These are phyloP conservation scores for Cicer judaicum DNA, from an alignment of 306 rosid genomes.

Conservation along the genomic window DNA sequence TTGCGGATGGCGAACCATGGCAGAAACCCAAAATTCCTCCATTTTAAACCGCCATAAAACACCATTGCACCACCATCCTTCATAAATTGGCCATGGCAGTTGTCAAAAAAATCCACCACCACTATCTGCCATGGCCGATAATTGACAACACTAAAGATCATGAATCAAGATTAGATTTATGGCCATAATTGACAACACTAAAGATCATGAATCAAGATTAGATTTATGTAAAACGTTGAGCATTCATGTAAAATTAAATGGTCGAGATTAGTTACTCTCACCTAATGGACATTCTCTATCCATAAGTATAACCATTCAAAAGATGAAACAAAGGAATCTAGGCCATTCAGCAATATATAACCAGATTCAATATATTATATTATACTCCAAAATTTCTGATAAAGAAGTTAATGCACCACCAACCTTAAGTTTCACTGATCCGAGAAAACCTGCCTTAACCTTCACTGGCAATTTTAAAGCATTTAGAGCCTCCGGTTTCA, in stretches of 20 bases:
- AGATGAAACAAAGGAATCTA: conserved; percentile 12
- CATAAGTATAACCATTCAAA: conserved; percentile 12
- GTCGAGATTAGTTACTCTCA: conserved; percentile 4
- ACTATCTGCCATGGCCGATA: too few relatives aligned
- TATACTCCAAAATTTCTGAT: conserved; percentile 19
- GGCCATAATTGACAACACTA: too few relatives aligned
- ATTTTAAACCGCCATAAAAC: too few relatives aligned
- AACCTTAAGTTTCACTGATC: conserved; percentile 98
- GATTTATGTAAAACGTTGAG: conserved; percentile 11
- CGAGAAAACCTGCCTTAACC: conserved; percentile 99
- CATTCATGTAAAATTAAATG: conserved; percentile 27
- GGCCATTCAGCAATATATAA: conserved; percentile 11
- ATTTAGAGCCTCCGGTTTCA: conserved; percentile 98
- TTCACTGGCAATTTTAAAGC: conserved; percentile 94
- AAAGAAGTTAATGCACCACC: conserved; percentile 36
- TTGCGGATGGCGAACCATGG: too few relatives aligned
- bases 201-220: conserved; percentile 25
- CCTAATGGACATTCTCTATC: conserved; percentile 5
- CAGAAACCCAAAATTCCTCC: too few relatives aligned
- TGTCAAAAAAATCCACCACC: too few relatives aligned
- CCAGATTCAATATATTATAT: conserved; percentile 34
- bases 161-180: conserved; percentile 22
- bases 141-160: background rate
- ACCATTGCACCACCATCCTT: too few relatives aligned
- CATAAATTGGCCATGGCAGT: too few relatives aligned